These are phyloP conservation scores for Exophiala aquamarina DNA, from an alignment of 2,329 filamentous ascomycete genomes.

Conservation along the genomic window DNA sequence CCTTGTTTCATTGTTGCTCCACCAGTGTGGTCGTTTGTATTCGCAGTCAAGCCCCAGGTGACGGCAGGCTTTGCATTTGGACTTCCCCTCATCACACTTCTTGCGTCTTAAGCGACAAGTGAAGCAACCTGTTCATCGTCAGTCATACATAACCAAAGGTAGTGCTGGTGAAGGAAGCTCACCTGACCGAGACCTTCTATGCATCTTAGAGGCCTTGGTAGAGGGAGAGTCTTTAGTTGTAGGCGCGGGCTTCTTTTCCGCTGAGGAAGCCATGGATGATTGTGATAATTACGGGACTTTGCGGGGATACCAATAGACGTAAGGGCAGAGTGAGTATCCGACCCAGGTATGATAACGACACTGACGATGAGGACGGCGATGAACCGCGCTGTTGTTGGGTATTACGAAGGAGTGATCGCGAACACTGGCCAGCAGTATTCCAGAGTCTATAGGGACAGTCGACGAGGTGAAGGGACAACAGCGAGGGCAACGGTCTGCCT, in stretches of 20 bases:
- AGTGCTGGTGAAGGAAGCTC: slow-evolving; percentile 43
- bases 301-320: background rate
- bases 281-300: background rate
- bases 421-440: slow-evolving; percentile 45
- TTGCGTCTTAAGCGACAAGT: slow-evolving; percentile 67
- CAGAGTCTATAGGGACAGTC: slow-evolving; percentile 35
- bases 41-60: slow-evolving; percentile 84
- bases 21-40: slow-evolving; percentile 97
- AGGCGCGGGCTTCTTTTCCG: slow-evolving; percentile 22
- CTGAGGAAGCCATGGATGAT: slow-evolving; percentile 23
- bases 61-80: slow-evolving; percentile 63
- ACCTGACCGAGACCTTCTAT: slow-evolving; percentile 93
- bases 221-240: slow-evolving; percentile 34
- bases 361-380: slow-evolving; percentile 11
- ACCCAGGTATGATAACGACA: slow-evolving; percentile 9
- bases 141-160: slow-evolving; percentile 5
- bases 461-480: slow-evolving; percentile 26
- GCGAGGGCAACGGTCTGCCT: slow-evolving; percentile 27
- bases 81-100: slow-evolving; percentile 68
- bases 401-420: slow-evolving; percentile 33
- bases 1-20: slow-evolving; percentile 87
- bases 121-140: slow-evolving; percentile 59
- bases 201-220: slow-evolving; percentile 69
- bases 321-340: background rate
- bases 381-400: slow-evolving; percentile 20